Percentiles rank a stretch among this genome's conserved stretches.
phyloP scores from a whole-genome alignment of 352 stramenopile species.

The Albugo candida region DNA sequence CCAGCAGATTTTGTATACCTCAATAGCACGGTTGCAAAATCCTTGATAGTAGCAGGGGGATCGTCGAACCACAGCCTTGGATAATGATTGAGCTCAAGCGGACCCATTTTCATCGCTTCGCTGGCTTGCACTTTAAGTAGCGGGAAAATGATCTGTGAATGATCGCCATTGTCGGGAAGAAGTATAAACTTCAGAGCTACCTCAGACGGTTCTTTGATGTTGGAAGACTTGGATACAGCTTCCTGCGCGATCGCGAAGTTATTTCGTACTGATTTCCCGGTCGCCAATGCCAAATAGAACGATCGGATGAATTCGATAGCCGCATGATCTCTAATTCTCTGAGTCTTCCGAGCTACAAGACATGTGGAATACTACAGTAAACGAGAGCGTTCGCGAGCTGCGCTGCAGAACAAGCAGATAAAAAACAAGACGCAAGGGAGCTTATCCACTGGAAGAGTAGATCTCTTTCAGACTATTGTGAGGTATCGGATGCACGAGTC shows the following conservation, averaged over 20 bases:
- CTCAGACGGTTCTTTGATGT: slow-evolving; percentile 44
- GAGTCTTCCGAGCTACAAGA: slow-evolving; percentile 70
- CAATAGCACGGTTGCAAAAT: slow-evolving; percentile 55
- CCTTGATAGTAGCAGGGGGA: slow-evolving; percentile 48
- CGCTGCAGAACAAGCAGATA: slow-evolving; percentile 59
- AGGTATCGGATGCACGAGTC: slow-evolving; percentile 52
- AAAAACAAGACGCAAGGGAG: slow-evolving; percentile 48
- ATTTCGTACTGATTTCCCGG: slow-evolving; percentile 43
- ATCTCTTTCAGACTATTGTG: slow-evolving; percentile 48
- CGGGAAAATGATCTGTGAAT: slow-evolving; percentile 69
- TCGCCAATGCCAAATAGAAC: slow-evolving; percentile 62
- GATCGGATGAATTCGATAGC: slow-evolving; percentile 71
- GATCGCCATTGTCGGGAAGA: slow-evolving; percentile 50
- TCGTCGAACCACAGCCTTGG: slow-evolving; percentile 66
- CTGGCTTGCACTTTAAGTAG: slow-evolving; percentile 26
- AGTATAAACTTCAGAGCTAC: slow-evolving; percentile 63
- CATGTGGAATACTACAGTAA: slow-evolving; percentile 75
- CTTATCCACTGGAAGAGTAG: slow-evolving; percentile 34
- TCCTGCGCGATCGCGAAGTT: slow-evolving; percentile 62
- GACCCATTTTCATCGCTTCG: slow-evolving; percentile 21
- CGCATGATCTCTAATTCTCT: slow-evolving; percentile 77
- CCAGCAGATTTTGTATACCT: slow-evolving; percentile 72
- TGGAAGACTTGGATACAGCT: slow-evolving; percentile 51
- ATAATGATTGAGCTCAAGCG: slow-evolving; percentile 34
- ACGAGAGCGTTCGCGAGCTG: slow-evolving; percentile 71